Base-by-base conservation (phyloP, 805 yeast genomes). In the Yamadazyma tumulicola region DNA sequence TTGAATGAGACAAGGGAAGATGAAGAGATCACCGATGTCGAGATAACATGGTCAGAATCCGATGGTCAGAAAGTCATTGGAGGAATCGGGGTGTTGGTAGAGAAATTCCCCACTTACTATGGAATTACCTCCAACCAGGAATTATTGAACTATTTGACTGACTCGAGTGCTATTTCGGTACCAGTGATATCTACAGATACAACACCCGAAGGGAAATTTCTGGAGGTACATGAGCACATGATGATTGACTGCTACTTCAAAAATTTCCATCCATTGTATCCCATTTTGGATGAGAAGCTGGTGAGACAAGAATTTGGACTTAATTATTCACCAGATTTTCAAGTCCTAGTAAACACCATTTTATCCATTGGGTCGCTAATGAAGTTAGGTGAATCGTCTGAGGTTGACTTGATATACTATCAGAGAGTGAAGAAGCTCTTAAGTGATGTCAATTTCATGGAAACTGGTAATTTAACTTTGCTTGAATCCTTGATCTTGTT, bases 361-460 rank as follows among this genome's bases (percentile, higher is more conserved):
- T 52, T 79, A 18, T 82, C 45, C 84, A 55, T 81, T n/a, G 88
- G 87, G 11, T 72, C 84, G 16, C 80, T 84, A 81, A 77, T 83
- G 50, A 42, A 71, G 8, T 68, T 73, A 45, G 81, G 80, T 10
- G 81, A 77, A 42, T 52, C 64, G 12, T 61, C 74, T 1, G 67
- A 65, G 35, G 20, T 41, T 12, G 45, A 60, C 70, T 26, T 77
- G 22, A 61, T 71, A 29, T 81, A 78, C 41, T 81, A 77, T 69
- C 69, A 63, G 72, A 27, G 40, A 79, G 80, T 14, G 69, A 73
- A 51, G 55, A 60, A 8, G 56, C 58, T 37, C 42, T 78, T 26
- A 59, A 46, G 29, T 19, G 39, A 60, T 30, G 61, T 63, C 24
- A 64, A 63, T 38, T 70, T 79, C 6, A 74, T 80, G 47, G 85